These are phyloP conservation scores for Lobosporangium transversale DNA, from an alignment of 192 early-diverging fungal species.

Conservation along the genomic window DNA sequence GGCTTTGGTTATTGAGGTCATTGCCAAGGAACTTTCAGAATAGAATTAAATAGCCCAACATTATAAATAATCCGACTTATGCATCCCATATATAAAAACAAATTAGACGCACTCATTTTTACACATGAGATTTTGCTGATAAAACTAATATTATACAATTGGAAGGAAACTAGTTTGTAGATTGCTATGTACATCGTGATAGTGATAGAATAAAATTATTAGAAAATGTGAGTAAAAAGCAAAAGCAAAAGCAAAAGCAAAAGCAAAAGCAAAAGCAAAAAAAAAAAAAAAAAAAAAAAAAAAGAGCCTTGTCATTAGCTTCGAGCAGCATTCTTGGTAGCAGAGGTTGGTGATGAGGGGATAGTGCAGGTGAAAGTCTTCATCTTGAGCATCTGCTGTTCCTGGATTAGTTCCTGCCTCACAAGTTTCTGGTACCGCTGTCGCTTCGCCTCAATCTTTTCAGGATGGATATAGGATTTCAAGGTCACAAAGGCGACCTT, in stretches of 20 bases:
- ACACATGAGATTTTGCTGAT: too few species aligned
- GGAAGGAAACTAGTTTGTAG: too few species aligned
- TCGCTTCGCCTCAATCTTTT: conserved; percentile 48
- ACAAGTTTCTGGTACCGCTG: conserved; percentile 22
- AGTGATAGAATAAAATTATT: not conserved
- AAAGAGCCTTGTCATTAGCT: conserved; percentile 8
- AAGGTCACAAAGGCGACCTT: conserved; percentile 52
- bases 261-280: not conserved
- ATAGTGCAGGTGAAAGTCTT: conserved; percentile 22
- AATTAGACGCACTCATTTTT: too few species aligned
- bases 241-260: not conserved
- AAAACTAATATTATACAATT: too few species aligned
- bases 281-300: conserved; percentile 2
- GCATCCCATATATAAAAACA: too few species aligned
- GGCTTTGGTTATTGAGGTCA: conserved; percentile 60
- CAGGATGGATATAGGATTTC: conserved; percentile 41
- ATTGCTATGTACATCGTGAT: too few species aligned
- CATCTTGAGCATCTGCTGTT: conserved; percentile 32
- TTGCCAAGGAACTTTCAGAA: conserved; percentile 59
- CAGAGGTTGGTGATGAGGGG: conserved; percentile 1
- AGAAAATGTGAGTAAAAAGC: not conserved
- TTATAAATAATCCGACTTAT: not conserved
- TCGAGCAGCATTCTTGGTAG: too few species aligned
- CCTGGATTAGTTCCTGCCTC: conserved; percentile 40
- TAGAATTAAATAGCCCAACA: not conserved